Conservation (phyloP, 371 early-diverging fungal species). For the Haplosporangium sp. region DNA sequence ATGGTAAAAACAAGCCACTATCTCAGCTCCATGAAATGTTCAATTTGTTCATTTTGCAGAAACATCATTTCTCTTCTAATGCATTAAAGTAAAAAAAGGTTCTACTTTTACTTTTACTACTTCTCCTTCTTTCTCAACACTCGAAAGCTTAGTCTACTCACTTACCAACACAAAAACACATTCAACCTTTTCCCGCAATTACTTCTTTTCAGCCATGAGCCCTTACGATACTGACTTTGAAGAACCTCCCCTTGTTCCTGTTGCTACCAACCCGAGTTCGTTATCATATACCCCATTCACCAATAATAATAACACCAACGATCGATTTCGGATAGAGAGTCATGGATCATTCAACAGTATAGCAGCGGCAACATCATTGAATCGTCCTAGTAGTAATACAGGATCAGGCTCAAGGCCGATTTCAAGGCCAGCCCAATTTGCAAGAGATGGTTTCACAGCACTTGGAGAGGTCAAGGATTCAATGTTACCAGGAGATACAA, state of each 20-base stretch:
- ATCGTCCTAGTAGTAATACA: neutral
- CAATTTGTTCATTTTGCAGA: too few relatives aligned
- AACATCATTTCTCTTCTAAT: too few relatives aligned
- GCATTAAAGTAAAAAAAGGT: too few relatives aligned
- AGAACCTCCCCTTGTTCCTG: constrained; percentile 1
- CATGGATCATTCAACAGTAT: neutral
- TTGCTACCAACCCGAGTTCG: neutral
- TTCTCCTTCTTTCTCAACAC: too few relatives aligned
- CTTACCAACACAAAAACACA: too few relatives aligned
- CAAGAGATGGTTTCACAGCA: constrained; percentile 9
- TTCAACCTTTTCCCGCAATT: too few relatives aligned
- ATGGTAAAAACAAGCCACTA: neutral
- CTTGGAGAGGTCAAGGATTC: constrained; percentile 15
- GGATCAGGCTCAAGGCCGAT: neutral
- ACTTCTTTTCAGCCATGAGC: neutral
- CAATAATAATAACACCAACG: neutral
- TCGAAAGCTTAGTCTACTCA: too few relatives aligned
- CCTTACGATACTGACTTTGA: neutral
- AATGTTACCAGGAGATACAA: constrained; percentile 1
- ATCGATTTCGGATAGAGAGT: constrained; percentile 1
- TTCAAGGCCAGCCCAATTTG: constrained; percentile 8
- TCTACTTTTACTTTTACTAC: too few relatives aligned
- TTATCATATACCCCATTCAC: constrained; percentile 3
- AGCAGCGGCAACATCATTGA: neutral
- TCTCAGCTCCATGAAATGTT: neutral